Percentiles rank a stretch among this genome's conserved stretches.
These are phyloP conservation scores for Leccinum pellstonianum DNA, from an alignment of 768 basidiomycete genomes.

Conservation along the genomic window DNA sequence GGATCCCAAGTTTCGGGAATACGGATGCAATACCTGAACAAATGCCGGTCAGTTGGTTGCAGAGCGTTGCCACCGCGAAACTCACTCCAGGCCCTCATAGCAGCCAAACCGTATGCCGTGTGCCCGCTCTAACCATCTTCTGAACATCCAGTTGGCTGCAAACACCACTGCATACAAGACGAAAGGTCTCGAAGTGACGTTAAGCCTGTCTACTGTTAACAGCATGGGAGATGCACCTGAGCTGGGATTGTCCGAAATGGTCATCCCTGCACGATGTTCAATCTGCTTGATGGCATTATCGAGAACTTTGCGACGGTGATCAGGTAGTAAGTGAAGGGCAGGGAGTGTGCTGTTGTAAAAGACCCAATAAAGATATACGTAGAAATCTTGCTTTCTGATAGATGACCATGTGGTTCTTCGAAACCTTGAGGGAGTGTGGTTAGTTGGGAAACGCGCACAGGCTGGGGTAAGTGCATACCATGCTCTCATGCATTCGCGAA, in stretches of 20 bases:
- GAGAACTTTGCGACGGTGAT: slow-evolving; percentile 48
- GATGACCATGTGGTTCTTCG: slow-evolving; percentile 69
- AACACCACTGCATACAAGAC: slow-evolving; percentile 57
- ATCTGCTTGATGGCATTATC: slow-evolving; percentile 59
- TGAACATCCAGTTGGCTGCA: slow-evolving; percentile 47
- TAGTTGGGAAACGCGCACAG: neutral
- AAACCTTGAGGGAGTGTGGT: slow-evolving; percentile 50
- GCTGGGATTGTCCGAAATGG: slow-evolving; percentile 60
- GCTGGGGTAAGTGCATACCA: slow-evolving; percentile 32
- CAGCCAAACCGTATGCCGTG: slow-evolving; percentile 45
- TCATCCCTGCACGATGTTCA: slow-evolving; percentile 69
- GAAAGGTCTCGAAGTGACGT: slow-evolving; percentile 66
- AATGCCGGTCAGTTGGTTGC: neutral
- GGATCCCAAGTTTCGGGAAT: slow-evolving; percentile 67
- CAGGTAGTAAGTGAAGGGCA: slow-evolving; percentile 44
- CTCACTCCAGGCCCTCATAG: slow-evolving; percentile 71
- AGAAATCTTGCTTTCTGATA: slow-evolving; percentile 60
- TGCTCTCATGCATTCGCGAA: slow-evolving; percentile 64
- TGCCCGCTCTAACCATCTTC: slow-evolving; percentile 40
- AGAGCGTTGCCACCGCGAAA: slow-evolving; percentile 5
- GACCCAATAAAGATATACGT: slow-evolving; percentile 81
- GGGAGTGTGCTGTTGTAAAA: slow-evolving; percentile 71
- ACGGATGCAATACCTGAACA: slow-evolving; percentile 67
- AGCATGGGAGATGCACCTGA: slow-evolving; percentile 53
- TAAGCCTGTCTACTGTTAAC: slow-evolving; percentile 77